These are phyloP conservation scores for Gossypium stocksii DNA, from an alignment of 345 rosid genomes.

Conservation along the genomic window DNA sequence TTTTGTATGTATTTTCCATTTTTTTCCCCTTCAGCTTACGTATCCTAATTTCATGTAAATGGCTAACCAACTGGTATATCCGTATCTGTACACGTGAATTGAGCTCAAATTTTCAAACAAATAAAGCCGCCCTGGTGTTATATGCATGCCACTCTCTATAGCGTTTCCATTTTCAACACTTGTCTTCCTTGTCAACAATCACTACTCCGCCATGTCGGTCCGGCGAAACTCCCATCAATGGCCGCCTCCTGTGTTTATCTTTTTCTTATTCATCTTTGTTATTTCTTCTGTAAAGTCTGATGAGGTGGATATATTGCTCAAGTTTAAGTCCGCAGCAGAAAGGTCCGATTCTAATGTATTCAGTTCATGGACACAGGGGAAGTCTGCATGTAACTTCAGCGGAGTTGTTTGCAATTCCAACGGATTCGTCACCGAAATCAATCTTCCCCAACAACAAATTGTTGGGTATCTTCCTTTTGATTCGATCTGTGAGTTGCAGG, in stretches of 20 bases:
- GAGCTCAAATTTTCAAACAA: slow-evolving; percentile 13
- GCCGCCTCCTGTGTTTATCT: slow-evolving; percentile 12
- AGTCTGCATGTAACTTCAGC: slow-evolving; percentile 35
- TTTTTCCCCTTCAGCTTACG: background rate
- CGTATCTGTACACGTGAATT: slow-evolving; percentile 21
- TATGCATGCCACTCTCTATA: background rate
- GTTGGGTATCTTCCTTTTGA: slow-evolving; percentile 50
- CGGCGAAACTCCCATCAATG: slow-evolving; percentile 21
- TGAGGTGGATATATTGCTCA: slow-evolving; percentile 39
- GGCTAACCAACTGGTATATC: background rate
- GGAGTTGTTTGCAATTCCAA: slow-evolving; percentile 51
- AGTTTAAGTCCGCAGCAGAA: slow-evolving; percentile 40
- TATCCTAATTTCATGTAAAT: background rate
- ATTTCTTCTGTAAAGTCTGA: slow-evolving; percentile 25
- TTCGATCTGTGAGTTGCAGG: slow-evolving; percentile 46
- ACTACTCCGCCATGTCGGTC: slow-evolving; percentile 26
- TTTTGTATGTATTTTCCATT: background rate
- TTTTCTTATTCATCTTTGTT: slow-evolving; percentile 16
- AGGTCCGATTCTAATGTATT: slow-evolving; percentile 35
- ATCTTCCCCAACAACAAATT: slow-evolving; percentile 42
- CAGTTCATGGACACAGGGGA: slow-evolving; percentile 42
- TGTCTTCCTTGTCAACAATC: background rate
- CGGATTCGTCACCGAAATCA: slow-evolving; percentile 51
- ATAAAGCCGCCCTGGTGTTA: slow-evolving; percentile 32
- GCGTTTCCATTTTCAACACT: slow-evolving; percentile 18